Evolutionary conservation across 257 asterid species (phyloP), one percentile per base, ranked within the genome.

Genomic region (Salvia rosmarinus): DNA sequence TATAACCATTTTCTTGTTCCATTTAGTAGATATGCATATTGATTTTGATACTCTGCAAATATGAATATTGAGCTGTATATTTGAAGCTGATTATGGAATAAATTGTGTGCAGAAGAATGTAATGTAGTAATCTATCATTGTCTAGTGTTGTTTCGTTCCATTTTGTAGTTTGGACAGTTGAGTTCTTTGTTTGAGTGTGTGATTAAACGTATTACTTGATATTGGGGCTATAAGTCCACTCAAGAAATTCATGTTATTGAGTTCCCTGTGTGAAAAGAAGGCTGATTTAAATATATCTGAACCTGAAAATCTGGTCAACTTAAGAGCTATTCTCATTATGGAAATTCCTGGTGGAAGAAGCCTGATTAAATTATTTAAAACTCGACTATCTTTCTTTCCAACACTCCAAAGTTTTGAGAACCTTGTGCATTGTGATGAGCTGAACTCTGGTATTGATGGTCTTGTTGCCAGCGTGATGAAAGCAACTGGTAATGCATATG

Each of bases 1-100:
- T 6, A 54, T 70, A n/a, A 43, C 69, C 74, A 66, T 60, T 70
- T 49, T 39, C 74, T 71, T 64, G 75, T 79, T 70, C 60, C 16
- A 57, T 52, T 59, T n/a, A 42, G 71, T 75, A 65, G 28, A 75
- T 64, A 55, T 39, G 77, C 59, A n/a, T 64, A 47, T 68, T 60
- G 69, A 50, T 68, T 59, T 63, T 52, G 65, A 9, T 34, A 52
- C 46, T 78, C 12, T 59, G 44, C 10, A 12, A 17, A 1, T 75
- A 32, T 62, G 16, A 9, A 62, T 49, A 17, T 61, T 61, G 47
- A 37, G 42, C 17, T 63, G 50, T 79, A 62, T 68, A 75, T 49
- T 67, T 44, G 10, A 35, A 39, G 49, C 19, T 10, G 49, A n/a
- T 10, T 40, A 43, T 52, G 66, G 68, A 61, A 49, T 65, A 30